Base-by-base conservation (phyloP, 306 rosid genomes). In the Castanea crenata region DNA sequence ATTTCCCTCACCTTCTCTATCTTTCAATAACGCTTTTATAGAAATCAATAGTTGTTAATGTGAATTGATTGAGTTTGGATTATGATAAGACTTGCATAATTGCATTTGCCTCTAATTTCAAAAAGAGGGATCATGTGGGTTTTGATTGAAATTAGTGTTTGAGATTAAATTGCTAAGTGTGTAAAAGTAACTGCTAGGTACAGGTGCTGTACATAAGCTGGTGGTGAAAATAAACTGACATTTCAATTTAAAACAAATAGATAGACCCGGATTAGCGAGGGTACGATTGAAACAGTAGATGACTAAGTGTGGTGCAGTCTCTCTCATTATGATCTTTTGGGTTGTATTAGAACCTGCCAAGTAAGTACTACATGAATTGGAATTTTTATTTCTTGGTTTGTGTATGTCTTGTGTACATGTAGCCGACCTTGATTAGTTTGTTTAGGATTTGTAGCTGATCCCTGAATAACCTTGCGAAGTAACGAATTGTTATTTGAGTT, bases 1-100 rank as follows among this genome's bases (percentile, higher is more conserved):
- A 21, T 57, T 83, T 77, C 74, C 61, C 38, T 74, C 41, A 19
- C 63, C 61, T 79, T 73, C 15, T 19, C 86, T n/a, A 2, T 41
- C 5, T 19, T 29, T 32, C 78, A 51, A 57, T 3, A 20, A 8
- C 21, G 38, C 29, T 51, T 51, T 34, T 49, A 12, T 49, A 49
- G 54, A 49, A 25, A 25, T 25, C 27, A 25, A 25, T 25, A 1
- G 27, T 25, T 25, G 27, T 25, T 25, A 25, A 25, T 25, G 27
- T 25, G 27, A 25, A 25, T 25, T 25, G 27, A 25, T 25, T 25
- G 27, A 25, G 27, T 25, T 25, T 25, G 27, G 25, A 25, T 2
- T 27, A 29, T 20, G 27, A 19, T 15, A 35, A 35, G 52, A 18
- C 72, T 19, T 67, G 27, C 52, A 19, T 12, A 12, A 49, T 49